Conservation (phyloP, 73 alveolate genomes). For the Uronychia setigera region DNA sequence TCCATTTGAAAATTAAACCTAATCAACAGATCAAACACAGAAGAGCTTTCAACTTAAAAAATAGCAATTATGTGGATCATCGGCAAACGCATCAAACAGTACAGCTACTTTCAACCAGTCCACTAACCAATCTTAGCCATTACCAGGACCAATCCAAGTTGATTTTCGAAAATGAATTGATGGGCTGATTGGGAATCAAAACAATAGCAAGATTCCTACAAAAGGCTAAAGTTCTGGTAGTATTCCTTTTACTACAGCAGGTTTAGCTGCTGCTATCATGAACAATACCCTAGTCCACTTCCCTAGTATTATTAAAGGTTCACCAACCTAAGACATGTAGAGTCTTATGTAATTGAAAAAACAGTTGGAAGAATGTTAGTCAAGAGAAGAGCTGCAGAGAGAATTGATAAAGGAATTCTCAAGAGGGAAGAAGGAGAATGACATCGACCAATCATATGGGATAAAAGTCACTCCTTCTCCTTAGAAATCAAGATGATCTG, state of each 20-base stretch:
- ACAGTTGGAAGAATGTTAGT: not conserved
- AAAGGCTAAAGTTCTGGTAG: too few species aligned
- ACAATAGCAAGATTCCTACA: too few species aligned
- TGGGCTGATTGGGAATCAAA: not conserved
- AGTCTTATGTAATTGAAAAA: not conserved
- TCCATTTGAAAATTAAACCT: not conserved
- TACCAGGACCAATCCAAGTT: not conserved
- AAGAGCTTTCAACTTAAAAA: too few species aligned
- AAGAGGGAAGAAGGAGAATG: not conserved
- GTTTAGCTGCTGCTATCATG: too few species aligned
- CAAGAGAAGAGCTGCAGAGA: not conserved
- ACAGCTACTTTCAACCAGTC: not conserved
- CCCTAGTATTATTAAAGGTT: not conserved
- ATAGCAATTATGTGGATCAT: too few species aligned
- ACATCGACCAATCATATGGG: not conserved
- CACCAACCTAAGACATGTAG: too few species aligned
- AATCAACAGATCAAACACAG: too few species aligned
- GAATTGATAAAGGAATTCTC: not conserved
- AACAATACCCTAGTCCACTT: not conserved
- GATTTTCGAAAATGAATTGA: not conserved
- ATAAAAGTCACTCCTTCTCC: not conserved
- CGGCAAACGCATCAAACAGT: too few species aligned
- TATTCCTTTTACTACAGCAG: too few species aligned
- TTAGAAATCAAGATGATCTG: not conserved
- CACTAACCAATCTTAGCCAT: too few species aligned